phyloP scores from a whole-genome alignment of 441 rosid genomes.

The Arabidopsis lyrata region DNA sequence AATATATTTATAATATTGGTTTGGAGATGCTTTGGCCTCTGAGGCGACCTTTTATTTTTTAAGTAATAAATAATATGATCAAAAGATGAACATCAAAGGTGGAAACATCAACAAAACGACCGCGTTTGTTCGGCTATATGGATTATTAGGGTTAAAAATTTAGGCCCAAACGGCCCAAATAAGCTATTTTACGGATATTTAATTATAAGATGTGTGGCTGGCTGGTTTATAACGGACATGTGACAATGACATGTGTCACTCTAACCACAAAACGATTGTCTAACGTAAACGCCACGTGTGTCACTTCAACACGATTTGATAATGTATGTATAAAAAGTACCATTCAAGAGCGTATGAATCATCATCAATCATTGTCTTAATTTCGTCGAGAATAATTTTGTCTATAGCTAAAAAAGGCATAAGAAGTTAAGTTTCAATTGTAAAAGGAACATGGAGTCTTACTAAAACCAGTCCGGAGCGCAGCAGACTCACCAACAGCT shows the following conservation, averaged over 20 bases:
- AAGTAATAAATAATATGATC: no score
- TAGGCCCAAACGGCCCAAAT: slow-evolving; percentile 8
- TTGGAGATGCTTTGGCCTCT: no score
- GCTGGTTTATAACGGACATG: background rate
- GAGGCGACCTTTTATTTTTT: no score
- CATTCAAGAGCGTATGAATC: background rate
- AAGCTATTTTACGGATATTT: background rate
- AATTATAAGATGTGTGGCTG: background rate
- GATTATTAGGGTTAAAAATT: background rate
- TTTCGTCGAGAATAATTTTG: background rate
- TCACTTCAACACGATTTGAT: background rate
- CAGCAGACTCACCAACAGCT: slow-evolving; percentile 34
- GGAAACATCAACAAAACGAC: background rate
- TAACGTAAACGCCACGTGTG: slow-evolving; percentile 28
- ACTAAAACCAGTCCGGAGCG: slow-evolving; percentile 45
- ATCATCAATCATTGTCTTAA: background rate
- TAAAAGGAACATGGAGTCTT: slow-evolving; percentile 38
- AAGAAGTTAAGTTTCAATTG: background rate
- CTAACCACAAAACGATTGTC: background rate
- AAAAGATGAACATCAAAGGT: background rate
- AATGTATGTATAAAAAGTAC: background rate
- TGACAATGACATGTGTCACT: slow-evolving; percentile 27
- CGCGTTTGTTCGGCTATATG: background rate
- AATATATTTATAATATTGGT: no score
- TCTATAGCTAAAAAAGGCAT: background rate